A percentile compares a stretch with the other conserved stretches of the same genome.
phyloP scores from a whole-genome alignment of 805 yeast species.

The Ogataea populi-albae region DNA sequence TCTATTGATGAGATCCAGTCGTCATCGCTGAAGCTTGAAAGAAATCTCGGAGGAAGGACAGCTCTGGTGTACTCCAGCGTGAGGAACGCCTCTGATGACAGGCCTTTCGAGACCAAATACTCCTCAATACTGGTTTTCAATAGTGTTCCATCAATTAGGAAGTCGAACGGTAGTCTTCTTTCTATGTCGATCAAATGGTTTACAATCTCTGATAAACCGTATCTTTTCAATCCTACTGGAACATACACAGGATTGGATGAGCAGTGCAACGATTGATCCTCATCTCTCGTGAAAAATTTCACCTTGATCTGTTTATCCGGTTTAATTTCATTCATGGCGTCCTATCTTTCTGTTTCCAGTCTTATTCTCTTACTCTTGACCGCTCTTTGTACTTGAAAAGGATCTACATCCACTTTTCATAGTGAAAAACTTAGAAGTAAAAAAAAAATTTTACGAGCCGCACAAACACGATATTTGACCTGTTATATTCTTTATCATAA shows the following conservation, averaged over 20 bases:
- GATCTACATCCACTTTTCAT: neutral
- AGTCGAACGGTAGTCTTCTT: slow-evolving; percentile 84
- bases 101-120: slow-evolving; percentile 70
- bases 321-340: slow-evolving; percentile 13
- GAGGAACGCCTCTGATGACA: slow-evolving; percentile 77
- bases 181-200: slow-evolving; percentile 74
- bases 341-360: no score
- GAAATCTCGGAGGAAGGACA: slow-evolving; percentile 87
- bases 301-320: slow-evolving; percentile 80
- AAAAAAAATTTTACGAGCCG: slow-evolving; percentile 11
- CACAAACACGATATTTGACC: slow-evolving; percentile 8
- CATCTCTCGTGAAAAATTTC: slow-evolving; percentile 82
- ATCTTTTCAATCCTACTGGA: slow-evolving; percentile 82
- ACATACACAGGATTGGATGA: slow-evolving; percentile 81
- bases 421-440: neutral
- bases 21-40: slow-evolving; percentile 85
- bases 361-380: neutral
- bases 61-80: slow-evolving; percentile 89
- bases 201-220: slow-evolving; percentile 91
- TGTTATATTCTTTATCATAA: neutral
- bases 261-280: slow-evolving; percentile 67
- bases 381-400: neutral
- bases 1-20: slow-evolving; percentile 91
- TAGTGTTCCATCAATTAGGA: slow-evolving; percentile 80
- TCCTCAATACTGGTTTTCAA: slow-evolving; percentile 77